Conservation (phyloP, 75 land plant species). For the Cunninghamia lanceolata region DNA sequence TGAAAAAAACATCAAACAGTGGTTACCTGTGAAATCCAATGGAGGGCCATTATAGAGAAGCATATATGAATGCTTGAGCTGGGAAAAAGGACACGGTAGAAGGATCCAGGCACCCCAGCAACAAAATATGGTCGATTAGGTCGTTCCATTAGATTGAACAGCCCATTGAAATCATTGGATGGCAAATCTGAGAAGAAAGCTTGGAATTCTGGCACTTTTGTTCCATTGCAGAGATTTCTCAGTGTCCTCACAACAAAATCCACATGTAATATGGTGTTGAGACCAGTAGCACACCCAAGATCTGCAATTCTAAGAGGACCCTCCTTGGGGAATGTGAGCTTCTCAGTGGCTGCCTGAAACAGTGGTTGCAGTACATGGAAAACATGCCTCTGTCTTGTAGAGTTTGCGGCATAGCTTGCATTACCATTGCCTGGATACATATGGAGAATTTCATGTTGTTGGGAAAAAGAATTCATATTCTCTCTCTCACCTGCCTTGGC, state of each 20-base stretch:
- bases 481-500: background rate
- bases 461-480: background rate
- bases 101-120: constrained; percentile 14
- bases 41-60: constrained; percentile 12
- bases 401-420: constrained; percentile 17
- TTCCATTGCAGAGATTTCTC: constrained; percentile 5
- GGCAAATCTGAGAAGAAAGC: too few relatives aligned
- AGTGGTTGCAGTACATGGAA: background rate
- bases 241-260: constrained; percentile 5
- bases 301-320: constrained; percentile 16
- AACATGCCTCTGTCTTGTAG: too few relatives aligned
- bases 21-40: constrained; percentile 9
- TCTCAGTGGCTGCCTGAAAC: constrained; percentile 1
- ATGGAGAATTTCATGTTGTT: constrained; percentile 4
- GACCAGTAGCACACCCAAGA: too few relatives aligned
- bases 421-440: constrained; percentile 15
- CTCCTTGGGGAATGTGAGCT: background rate
- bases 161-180: too few relatives aligned
- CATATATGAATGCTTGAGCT: constrained; percentile 13
- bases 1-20: constrained; percentile 19
- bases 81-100: constrained; percentile 17
- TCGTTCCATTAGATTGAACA: constrained; percentile 13
- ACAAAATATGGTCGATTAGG: constrained; percentile 10
- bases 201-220: constrained; percentile 5
- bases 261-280: too few relatives aligned